A percentile compares a stretch with the other conserved stretches of the same genome.
These are phyloP conservation scores for Pseudonectria buxi DNA, from an alignment of 2,329 filamentous ascomycete genomes.

Conservation along the genomic window DNA sequence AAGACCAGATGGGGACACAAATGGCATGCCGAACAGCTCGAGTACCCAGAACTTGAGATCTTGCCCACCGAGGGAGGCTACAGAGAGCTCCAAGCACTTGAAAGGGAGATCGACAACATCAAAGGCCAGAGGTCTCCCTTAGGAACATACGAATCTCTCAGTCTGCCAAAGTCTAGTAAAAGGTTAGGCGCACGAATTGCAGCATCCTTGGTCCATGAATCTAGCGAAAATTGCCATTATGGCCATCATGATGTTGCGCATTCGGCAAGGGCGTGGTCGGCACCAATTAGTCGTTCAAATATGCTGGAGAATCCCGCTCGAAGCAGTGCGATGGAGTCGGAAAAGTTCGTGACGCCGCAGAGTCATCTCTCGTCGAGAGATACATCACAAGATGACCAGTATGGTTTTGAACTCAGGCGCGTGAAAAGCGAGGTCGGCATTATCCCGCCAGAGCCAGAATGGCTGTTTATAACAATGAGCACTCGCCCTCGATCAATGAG, in stretches of 20 bases:
- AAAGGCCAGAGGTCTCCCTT: conserved; percentile 4
- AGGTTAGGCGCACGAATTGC: conserved; percentile 12
- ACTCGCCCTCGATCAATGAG: too few relatives aligned
- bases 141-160: neutral
- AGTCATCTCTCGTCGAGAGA: conserved; percentile 10
- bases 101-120: conserved; percentile 14
- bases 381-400: neutral
- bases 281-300: conserved; percentile 10
- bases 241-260: conserved; percentile 1
- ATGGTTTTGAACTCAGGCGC: neutral
- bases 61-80: conserved; percentile 15
- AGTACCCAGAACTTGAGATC: conserved; percentile 20
- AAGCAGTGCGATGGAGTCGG: conserved; percentile 13
- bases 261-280: neutral
- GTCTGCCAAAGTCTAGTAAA: conserved; percentile 7
- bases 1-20: neutral
- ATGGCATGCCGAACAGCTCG: conserved; percentile 5
- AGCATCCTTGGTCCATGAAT: conserved; percentile 13
- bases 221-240: conserved; percentile 3
- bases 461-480: too few relatives aligned
- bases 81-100: conserved; percentile 14
- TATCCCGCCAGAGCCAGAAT: neutral
- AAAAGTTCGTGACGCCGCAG: conserved; percentile 16
- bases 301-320: conserved; percentile 1
- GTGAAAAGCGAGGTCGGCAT: neutral